phyloP scores from a whole-genome alignment of 1,284 basidiomycete species.

The Fomitopsis betulina region DNA sequence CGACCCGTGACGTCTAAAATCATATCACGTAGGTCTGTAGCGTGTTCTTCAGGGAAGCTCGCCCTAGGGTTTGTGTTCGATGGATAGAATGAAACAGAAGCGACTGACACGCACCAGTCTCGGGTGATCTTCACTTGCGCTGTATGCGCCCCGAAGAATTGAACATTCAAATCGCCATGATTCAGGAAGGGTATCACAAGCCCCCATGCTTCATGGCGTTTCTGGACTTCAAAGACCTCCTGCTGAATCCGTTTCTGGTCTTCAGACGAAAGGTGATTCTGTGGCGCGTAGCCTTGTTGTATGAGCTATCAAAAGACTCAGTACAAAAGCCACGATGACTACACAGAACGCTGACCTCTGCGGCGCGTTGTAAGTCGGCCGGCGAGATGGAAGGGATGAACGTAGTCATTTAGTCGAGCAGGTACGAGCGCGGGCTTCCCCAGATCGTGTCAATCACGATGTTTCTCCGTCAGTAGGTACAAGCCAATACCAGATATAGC shows the following conservation, averaged over 20 bases:
- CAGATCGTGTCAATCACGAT: no score
- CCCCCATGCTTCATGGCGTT: slow-evolving; percentile 72
- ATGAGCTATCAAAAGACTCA: slow-evolving; percentile 36
- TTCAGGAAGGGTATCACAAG: slow-evolving; percentile 69
- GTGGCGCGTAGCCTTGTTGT: slow-evolving; percentile 57
- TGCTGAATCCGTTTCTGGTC: slow-evolving; percentile 62
- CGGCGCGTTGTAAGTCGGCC: neutral
- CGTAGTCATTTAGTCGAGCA: neutral
- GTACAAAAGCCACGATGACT: no score
- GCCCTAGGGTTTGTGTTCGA: slow-evolving; percentile 40
- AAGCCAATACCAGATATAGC: no score
- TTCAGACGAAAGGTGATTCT: slow-evolving; percentile 44
- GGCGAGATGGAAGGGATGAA: neutral
- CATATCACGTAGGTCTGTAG: slow-evolving; percentile 49
- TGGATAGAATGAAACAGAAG: neutral
- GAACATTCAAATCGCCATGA: slow-evolving; percentile 72
- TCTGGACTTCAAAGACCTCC: slow-evolving; percentile 72
- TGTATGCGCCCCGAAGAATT: slow-evolving; percentile 91
- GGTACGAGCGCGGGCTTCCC: neutral
- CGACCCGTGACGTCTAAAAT: slow-evolving; percentile 61
- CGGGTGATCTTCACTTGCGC: slow-evolving; percentile 87
- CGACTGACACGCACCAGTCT: slow-evolving; percentile 61
- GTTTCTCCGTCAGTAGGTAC: no score
- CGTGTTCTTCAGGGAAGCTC: slow-evolving; percentile 52
- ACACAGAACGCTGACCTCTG: neutral